phyloP scores from a whole-genome alignment of 768 basidiomycete genomes.

The Pleurotus ostreatus region DNA sequence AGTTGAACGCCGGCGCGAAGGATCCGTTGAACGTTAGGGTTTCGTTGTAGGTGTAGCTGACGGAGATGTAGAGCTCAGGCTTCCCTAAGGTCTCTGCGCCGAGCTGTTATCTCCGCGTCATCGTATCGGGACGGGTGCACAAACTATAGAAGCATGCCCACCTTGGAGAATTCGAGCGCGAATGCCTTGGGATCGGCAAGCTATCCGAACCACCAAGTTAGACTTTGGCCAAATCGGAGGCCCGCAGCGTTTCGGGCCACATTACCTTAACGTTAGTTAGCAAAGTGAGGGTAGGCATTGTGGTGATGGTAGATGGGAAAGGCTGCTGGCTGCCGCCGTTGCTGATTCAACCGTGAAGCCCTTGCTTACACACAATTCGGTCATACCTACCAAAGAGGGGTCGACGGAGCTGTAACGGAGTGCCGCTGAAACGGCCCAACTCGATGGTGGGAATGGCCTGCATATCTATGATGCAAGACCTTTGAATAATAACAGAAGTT shows the following conservation, averaged over 20 bases:
- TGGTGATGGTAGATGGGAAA: slow-evolving; percentile 1
- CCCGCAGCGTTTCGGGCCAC: background rate
- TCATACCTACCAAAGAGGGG: too few relatives aligned
- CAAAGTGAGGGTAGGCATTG: slow-evolving; percentile 41
- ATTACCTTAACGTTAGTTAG: slow-evolving; percentile 40
- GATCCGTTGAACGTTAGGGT: slow-evolving; percentile 56
- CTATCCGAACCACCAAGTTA: slow-evolving; percentile 13
- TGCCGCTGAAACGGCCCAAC: too few relatives aligned
- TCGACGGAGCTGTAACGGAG: too few relatives aligned
- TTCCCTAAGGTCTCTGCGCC: slow-evolving; percentile 50
- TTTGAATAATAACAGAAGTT: too few relatives aligned
- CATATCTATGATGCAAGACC: too few relatives aligned
- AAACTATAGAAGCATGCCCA: slow-evolving; percentile 15
- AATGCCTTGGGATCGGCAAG: slow-evolving; percentile 37
- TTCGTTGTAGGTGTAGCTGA: slow-evolving; percentile 54
- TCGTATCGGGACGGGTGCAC: background rate
- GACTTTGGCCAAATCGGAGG: too few relatives aligned
- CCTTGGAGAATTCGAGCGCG: slow-evolving; percentile 55
- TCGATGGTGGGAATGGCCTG: too few relatives aligned
- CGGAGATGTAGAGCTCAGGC: slow-evolving; percentile 50
- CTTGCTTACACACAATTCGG: too few relatives aligned
- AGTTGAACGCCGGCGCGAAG: slow-evolving; percentile 61
- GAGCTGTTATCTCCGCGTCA: slow-evolving; percentile 29
- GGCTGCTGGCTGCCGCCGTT: too few relatives aligned
- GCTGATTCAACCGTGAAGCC: too few relatives aligned